phyloP scores from a whole-genome alignment of 2,329 filamentous ascomycete genomes.

The Epichloe bromicola region DNA sequence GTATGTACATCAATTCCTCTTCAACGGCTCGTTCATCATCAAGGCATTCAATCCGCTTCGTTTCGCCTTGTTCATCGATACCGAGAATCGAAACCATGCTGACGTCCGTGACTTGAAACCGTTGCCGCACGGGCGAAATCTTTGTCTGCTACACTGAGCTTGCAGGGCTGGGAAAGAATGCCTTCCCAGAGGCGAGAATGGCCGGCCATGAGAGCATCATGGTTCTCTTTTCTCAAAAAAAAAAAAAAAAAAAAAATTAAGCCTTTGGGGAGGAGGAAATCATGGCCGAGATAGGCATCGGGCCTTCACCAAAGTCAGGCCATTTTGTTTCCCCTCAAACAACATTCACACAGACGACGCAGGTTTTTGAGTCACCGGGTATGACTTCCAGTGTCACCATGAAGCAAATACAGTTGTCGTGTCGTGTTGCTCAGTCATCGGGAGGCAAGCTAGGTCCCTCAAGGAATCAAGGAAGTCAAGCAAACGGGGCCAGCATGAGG shows the following conservation, averaged over 20 bases:
- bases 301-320: slow-evolving; percentile 7
- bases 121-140: neutral
- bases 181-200: neutral
- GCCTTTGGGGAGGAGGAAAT: neutral
- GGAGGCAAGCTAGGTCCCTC: neutral
- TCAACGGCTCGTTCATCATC: neutral
- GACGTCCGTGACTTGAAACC: too few species aligned
- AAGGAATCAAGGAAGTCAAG: neutral
- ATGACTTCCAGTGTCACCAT: slow-evolving; percentile 3
- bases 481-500: neutral
- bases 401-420: neutral
- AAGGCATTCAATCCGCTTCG: neutral
- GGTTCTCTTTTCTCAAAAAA: too few species aligned
- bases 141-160: neutral
- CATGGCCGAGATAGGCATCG: slow-evolving; percentile 1
- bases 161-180: neutral
- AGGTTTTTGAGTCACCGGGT: slow-evolving; percentile 4
- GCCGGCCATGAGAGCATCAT: neutral
- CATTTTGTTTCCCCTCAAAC: slow-evolving; percentile 3
- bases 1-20: neutral
- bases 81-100: neutral
- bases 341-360: slow-evolving; percentile 1
- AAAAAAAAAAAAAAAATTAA: neutral
- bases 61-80: neutral
- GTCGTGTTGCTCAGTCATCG: neutral